Evolutionary conservation across 2,329 filamentous ascomycete genomes (phyloP).

Genomic region (Arthroderma sp.): DNA sequence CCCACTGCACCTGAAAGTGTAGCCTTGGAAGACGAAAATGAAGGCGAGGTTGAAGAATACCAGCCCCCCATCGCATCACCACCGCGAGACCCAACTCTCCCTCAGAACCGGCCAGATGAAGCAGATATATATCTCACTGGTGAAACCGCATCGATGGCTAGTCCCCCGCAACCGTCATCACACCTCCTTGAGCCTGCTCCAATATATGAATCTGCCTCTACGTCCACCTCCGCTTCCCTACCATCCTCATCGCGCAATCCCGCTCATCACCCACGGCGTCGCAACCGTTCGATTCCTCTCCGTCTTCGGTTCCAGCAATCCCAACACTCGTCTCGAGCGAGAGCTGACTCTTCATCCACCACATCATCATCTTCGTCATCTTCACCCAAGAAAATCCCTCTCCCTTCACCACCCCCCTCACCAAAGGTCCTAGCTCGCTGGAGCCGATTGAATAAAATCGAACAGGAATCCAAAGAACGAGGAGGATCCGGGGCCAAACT

Average conservation of each 20-base stretch:
- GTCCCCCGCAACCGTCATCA: background rate
- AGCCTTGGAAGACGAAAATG: slow-evolving; percentile 2
- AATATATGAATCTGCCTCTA: slow-evolving; percentile 10
- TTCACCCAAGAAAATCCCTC: slow-evolving; percentile 22
- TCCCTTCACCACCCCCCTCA: slow-evolving; percentile 16
- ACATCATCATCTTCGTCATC: slow-evolving; percentile 26
- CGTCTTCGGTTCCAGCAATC: slow-evolving; percentile 28
- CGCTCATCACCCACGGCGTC: slow-evolving; percentile 9
- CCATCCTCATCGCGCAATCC: slow-evolving; percentile 22
- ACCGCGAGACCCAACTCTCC: slow-evolving; percentile 31
- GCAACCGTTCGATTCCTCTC: slow-evolving; percentile 16
- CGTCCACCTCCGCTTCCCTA: slow-evolving; percentile 6
- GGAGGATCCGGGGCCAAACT: slow-evolving; percentile 67
- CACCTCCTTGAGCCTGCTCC: slow-evolving; percentile 7
- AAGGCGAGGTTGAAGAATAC: slow-evolving; percentile 1
- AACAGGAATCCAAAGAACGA: slow-evolving; percentile 53
- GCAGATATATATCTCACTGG: slow-evolving; percentile 6
- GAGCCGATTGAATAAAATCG: slow-evolving; percentile 46
- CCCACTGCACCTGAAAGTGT: slow-evolving; percentile 7
- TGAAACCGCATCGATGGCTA: background rate
- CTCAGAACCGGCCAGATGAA: slow-evolving; percentile 33
- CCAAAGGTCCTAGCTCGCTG: slow-evolving; percentile 32
- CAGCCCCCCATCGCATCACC: background rate
- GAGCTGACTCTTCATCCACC: slow-evolving; percentile 18
- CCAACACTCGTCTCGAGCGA: slow-evolving; percentile 21